These are phyloP conservation scores for Pinus albicaulis DNA, from an alignment of 75 land plant species.

Conservation along the genomic window DNA sequence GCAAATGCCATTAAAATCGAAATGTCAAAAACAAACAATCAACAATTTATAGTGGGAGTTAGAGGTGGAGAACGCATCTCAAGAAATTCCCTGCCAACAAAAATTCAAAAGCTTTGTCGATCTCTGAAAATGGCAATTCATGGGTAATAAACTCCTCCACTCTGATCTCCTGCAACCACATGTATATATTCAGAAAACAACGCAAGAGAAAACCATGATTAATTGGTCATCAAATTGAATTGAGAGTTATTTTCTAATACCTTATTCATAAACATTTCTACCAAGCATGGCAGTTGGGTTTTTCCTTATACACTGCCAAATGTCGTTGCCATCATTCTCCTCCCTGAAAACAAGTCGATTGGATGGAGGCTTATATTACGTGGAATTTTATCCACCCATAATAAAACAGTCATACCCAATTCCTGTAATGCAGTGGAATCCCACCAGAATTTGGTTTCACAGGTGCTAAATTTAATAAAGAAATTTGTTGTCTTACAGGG, in stretches of 20 bases:
- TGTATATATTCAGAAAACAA: no score
- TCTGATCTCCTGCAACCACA: constrained; percentile 45
- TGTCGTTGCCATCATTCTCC: constrained; percentile 32
- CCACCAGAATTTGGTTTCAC: no score
- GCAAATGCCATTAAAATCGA: no score
- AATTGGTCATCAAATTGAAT: no score
- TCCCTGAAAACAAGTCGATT: constrained; percentile 65
- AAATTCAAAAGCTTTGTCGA: constrained; percentile 28
- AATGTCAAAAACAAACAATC: no score
- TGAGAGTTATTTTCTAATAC: constrained; percentile 10
- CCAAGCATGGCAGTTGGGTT: constrained; percentile 60
- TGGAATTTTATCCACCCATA: constrained; percentile 56
- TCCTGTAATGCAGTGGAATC: constrained; percentile 40
- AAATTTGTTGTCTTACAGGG: constrained; percentile 40
- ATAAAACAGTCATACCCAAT: constrained; percentile 73
- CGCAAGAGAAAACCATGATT: no score
- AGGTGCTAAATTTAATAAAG: background rate
- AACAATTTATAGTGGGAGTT: no score
- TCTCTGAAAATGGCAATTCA: constrained; percentile 62
- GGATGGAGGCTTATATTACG: constrained; percentile 56
- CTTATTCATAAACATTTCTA: constrained; percentile 56
- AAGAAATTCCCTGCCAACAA: constrained; percentile 22
- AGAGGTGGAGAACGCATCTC: constrained; percentile 11
- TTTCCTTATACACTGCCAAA: constrained; percentile 80
- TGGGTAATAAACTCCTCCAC: constrained; percentile 81